Percentiles rank a stretch among this genome's conserved stretches.
Evolutionary conservation across 2,329 filamentous ascomycete species (phyloP).

Genomic region (Hymenoscyphus occultus): DNA sequence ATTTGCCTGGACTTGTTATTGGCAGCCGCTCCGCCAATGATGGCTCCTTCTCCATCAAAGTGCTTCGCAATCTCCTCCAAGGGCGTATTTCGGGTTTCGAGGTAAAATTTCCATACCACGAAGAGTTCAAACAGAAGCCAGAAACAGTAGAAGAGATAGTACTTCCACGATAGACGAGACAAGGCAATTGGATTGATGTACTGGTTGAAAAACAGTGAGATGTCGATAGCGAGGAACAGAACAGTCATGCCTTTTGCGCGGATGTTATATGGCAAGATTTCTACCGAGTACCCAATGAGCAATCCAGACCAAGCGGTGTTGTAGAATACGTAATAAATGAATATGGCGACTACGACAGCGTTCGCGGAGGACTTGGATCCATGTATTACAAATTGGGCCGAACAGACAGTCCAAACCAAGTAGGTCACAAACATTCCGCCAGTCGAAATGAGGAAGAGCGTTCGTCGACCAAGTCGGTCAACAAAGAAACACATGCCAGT

Average conservation of each 20-base stretch:
- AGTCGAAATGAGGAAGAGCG: conserved; percentile 28
- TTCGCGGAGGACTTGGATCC: conserved; percentile 22
- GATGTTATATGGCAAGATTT: conserved; percentile 32
- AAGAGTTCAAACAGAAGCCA: conserved; percentile 30
- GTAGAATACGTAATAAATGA: conserved; percentile 47
- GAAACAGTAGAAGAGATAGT: conserved; percentile 42
- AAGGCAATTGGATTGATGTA: conserved; percentile 43
- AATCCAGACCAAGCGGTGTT: conserved; percentile 35
- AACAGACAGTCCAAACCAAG: conserved; percentile 33
- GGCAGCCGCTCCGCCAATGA: conserved; percentile 18
- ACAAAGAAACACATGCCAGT: conserved; percentile 33
- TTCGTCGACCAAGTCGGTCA: conserved; percentile 33
- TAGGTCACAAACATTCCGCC: conserved; percentile 34
- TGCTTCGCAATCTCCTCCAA: conserved; percentile 44
- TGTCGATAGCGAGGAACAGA: conserved; percentile 42
- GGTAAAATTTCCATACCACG: conserved; percentile 33
- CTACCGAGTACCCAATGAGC: conserved; percentile 29
- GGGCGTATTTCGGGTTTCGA: conserved; percentile 43
- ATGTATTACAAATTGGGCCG: conserved; percentile 23
- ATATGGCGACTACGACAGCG: conserved; percentile 45
- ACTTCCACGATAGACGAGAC: conserved; percentile 40
- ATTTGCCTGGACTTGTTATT: conserved; percentile 19
- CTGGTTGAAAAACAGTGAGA: conserved; percentile 42
- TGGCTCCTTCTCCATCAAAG: conserved; percentile 43
- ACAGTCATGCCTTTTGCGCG: conserved; percentile 39